Evolutionary conservation across 1,139 yeast species (phyloP), one percentile per base, ranked within the genome.

Genomic region (Petasospora rhodanensis): DNA sequence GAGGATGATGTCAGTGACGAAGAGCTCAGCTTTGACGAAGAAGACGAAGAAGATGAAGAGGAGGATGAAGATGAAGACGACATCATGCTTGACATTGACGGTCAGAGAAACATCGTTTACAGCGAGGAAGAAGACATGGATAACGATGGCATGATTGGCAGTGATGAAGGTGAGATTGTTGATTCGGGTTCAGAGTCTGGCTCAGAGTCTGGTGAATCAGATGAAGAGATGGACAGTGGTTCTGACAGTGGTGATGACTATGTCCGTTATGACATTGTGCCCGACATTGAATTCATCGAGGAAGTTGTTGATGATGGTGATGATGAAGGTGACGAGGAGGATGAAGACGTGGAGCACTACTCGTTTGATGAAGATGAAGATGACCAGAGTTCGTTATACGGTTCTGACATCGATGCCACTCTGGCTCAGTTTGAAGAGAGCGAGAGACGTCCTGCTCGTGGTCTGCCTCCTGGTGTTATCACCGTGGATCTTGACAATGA

Each of bases 1-100:
- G 89, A 81, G 29, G 74, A 64, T 14, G 74, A 66, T 11, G 66
- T 56, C 57, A 31, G 44, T 23, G 67, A 60, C 24, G 70, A 67
- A 25, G 73, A 64, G 7, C 63, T 62, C 11, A 47, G 59, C 18
- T 58, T 54, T 28, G 62, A 58, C 10, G 64, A 60, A 26, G 61
- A 54, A 22, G 64, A 55, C 14, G 65, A 38, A 7, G 40, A 56
- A 11, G 61, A 57, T 5, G 70, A 56, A 20, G 62, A 55, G 26
- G 62, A 55, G n/a, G 51, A 49, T 9, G 53, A 43, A 9, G 49
- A 43, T 10, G 54, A 43, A 2, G 22, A 34, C 11, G 38, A 38
- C 7, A 36, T 38, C 6, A 28, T 41, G n/a, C n/a, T n/a, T 27
- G 62, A 55, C 12, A 52, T 49, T 9, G 53, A 43, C 10, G 49